phyloP scores from a whole-genome alignment of 768 basidiomycete species.

The Lyophyllum semitale region DNA sequence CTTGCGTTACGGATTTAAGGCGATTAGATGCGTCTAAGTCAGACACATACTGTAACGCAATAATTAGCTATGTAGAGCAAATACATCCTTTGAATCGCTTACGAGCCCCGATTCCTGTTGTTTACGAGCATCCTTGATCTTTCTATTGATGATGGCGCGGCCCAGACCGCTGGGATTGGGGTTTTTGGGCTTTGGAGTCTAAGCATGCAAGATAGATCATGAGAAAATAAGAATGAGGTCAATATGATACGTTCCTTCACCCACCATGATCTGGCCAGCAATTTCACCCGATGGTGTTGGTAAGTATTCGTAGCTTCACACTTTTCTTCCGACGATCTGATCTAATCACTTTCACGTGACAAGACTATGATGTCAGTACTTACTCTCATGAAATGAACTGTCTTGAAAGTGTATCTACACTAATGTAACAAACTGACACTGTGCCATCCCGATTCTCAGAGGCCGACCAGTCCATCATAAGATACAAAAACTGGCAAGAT shows the following conservation, averaged over 20 bases:
- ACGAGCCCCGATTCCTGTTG: slow-evolving; percentile 69
- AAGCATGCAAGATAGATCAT: neutral
- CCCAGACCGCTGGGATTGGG: slow-evolving; percentile 84
- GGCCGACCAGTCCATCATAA: too few species aligned
- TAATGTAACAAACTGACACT: too few species aligned
- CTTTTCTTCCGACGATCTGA: neutral
- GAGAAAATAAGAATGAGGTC: neutral
- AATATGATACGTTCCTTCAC: neutral
- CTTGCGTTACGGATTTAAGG: slow-evolving; percentile 92
- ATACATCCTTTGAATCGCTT: slow-evolving; percentile 22
- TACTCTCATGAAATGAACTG: too few species aligned
- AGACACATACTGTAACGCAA: slow-evolving; percentile 62
- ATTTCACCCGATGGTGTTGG: neutral
- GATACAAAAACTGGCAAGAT: too few species aligned
- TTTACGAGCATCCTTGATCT: slow-evolving; percentile 72
- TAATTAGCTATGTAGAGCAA: slow-evolving; percentile 5
- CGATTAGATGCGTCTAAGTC: slow-evolving; percentile 69
- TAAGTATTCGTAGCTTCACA: too few species aligned
- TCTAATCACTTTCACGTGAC: neutral
- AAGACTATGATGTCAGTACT: neutral
- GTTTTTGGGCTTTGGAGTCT: slow-evolving; percentile 64
- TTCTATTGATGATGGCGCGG: slow-evolving; percentile 92
- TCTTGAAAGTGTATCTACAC: too few species aligned
- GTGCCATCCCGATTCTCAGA: neutral
- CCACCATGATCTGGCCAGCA: neutral